Percentiles rank a stretch among this genome's conserved stretches.
phyloP scores from a whole-genome alignment of 352 stramenopile species.

The Phytopythium vexans region DNA sequence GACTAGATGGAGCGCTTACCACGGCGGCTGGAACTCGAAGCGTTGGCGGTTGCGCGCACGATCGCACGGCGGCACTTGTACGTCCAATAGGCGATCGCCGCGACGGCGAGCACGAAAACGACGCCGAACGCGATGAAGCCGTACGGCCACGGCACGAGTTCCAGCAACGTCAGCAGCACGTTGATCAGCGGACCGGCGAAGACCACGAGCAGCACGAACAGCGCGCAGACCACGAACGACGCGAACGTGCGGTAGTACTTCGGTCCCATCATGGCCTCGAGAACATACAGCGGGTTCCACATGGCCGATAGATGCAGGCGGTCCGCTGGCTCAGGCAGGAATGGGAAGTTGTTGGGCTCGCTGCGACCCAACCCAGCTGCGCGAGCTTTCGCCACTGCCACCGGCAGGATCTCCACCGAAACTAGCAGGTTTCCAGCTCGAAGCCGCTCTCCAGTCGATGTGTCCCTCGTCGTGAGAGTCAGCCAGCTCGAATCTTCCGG shows the following conservation, averaged over 20 bases:
- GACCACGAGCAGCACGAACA: slow-evolving; percentile 56
- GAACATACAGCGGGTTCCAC: slow-evolving; percentile 81
- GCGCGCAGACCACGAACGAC: slow-evolving; percentile 53
- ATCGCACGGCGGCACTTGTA: slow-evolving; percentile 59
- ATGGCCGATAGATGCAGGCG: slow-evolving; percentile 73
- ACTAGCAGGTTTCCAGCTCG: slow-evolving; percentile 62
- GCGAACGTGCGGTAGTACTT: slow-evolving; percentile 72
- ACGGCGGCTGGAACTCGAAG: background rate
- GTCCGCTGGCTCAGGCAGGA: slow-evolving; percentile 65
- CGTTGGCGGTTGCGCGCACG: slow-evolving; percentile 10
- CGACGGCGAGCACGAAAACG: slow-evolving; percentile 31
- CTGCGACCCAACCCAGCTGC: slow-evolving; percentile 69
- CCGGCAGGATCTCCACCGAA: slow-evolving; percentile 72
- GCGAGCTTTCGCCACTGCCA: slow-evolving; percentile 46
- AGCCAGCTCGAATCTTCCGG: slow-evolving; percentile 74
- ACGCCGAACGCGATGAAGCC: slow-evolving; percentile 60
- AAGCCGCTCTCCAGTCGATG: slow-evolving; percentile 50
- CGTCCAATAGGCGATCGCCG: slow-evolving; percentile 40
- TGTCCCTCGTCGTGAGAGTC: slow-evolving; percentile 67
- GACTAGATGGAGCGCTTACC: no score
- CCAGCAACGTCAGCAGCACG: slow-evolving; percentile 51
- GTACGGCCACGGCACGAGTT: slow-evolving; percentile 55
- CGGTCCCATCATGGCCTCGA: slow-evolving; percentile 72
- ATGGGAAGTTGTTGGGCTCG: slow-evolving; percentile 80
- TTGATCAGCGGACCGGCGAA: slow-evolving; percentile 75